Base-by-base conservation (phyloP, 805 yeast genomes). In the Pachysolen tannophilus region DNA sequence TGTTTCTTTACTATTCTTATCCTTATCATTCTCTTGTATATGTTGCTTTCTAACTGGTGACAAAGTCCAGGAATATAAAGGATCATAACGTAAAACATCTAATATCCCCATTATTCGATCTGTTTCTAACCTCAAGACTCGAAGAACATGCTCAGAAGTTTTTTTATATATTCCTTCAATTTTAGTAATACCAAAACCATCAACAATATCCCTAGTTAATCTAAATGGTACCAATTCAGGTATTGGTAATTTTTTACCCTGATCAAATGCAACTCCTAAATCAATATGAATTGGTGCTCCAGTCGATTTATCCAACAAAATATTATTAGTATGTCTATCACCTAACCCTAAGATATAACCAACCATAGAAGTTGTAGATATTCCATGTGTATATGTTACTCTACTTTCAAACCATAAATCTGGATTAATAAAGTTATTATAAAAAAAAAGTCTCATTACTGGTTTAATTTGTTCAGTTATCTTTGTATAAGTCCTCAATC, bases 201-300 rank as follows among this genome's bases (percentile, higher is more conserved):
- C 97, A 4, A 87, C 79, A 35, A 92, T 67, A 53, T 94, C 97
- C 39, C 94, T 63, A 0, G 97, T 85, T 24, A 94, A 61, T 42
- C 99, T 60, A 52, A 92, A 94, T 4, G 99, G 98, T 5, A 94
- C 95, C 0, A 82, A 69, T 49, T 92, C 99, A 0, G 99, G 98
- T 7, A 90, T 72, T 0, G 90, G 80, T 26, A 92, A 61, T 10
- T 77, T 58, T 46, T 72, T 78, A 1, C 97, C 98, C 49, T 87
- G 96, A 53, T 92, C 98, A 61, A 92, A 92, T 0, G 97, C 94
- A 30, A 92, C 88, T 0, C 98, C 99, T 13, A 92, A 61, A 55
- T 92, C 99, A 45, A 92, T 94, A 53, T 94, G 98, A 18, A 92
- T 78, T 0, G 96, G 94, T 47, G 88, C 96, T 0, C 97, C 97